Conservation (phyloP, 2,329 filamentous ascomycete species). For the Monosporascus sp. region DNA sequence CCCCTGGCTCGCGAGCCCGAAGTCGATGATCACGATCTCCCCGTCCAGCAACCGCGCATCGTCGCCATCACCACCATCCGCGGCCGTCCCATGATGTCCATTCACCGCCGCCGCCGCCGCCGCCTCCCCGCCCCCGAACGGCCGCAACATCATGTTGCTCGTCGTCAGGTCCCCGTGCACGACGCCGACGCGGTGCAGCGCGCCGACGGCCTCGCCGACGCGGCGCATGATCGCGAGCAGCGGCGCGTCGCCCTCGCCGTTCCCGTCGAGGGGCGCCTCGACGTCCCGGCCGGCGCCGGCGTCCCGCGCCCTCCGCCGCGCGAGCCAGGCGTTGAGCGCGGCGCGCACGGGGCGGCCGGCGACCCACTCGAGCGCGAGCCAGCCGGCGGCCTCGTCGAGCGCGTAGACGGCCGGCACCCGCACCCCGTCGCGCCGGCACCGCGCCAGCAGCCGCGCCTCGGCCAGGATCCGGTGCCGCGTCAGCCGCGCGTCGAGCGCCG, state of each 20-base stretch:
- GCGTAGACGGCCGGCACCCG: slow-evolving; percentile 77
- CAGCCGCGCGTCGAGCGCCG: slow-evolving; percentile 78
- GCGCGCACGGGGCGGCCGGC: slow-evolving; percentile 65
- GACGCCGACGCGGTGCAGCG: slow-evolving; percentile 76
- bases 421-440: slow-evolving; percentile 73
- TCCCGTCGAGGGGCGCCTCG: slow-evolving; percentile 16
- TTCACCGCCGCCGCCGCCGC: slow-evolving; percentile 5
- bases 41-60: slow-evolving; percentile 46
- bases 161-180: slow-evolving; percentile 96
- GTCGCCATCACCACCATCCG: slow-evolving; percentile 12
- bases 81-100: not conserved
- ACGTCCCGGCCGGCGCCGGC: slow-evolving; percentile 8
- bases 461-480: slow-evolving; percentile 83
- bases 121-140: slow-evolving; percentile 22
- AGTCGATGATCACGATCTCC: slow-evolving; percentile 87
- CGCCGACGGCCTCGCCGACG: slow-evolving; percentile 67
- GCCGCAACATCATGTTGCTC: slow-evolving; percentile 85
- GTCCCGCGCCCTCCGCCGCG: slow-evolving; percentile 22
- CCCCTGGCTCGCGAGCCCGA: slow-evolving; percentile 80
- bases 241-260: slow-evolving; percentile 40
- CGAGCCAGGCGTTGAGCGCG: slow-evolving; percentile 64
- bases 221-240: slow-evolving; percentile 60
- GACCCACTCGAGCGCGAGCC: slow-evolving; percentile 83
- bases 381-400: slow-evolving; percentile 58
- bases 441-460: slow-evolving; percentile 79